A percentile compares a stretch with the other conserved stretches of the same genome.
Evolutionary conservation across 73 alveolate genomes (phyloP).

Genomic region (Symbiodinium pilosum): DNA sequence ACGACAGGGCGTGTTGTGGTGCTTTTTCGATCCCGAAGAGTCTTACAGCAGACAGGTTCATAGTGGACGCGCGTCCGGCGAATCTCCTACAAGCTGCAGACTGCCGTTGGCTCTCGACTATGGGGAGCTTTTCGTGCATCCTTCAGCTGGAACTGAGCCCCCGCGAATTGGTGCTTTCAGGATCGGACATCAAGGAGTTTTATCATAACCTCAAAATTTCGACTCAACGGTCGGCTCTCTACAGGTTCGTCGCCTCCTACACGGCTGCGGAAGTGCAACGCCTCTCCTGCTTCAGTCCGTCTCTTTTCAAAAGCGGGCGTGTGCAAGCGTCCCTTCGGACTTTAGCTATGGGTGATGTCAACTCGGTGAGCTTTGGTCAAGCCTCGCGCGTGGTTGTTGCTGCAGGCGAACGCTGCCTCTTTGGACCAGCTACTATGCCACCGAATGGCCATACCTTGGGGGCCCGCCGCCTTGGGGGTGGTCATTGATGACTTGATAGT

Average conservation of each 20-base stretch:
- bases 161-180: background rate
- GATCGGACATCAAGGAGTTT: background rate
- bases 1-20: background rate
- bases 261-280: background rate
- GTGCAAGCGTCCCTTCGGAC: background rate
- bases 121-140: background rate
- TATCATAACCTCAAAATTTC: too few species aligned
- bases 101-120: background rate
- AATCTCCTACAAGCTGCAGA: background rate
- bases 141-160: background rate
- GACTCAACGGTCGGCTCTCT: background rate
- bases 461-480: too few species aligned
- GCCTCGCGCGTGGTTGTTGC: background rate
- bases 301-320: background rate
- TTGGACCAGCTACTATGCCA: too few species aligned
- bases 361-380: slow-evolving; percentile 19
- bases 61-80: background rate
- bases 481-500: slow-evolving; percentile 3
- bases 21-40: background rate
- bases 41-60: background rate
- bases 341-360: slow-evolving; percentile 24
- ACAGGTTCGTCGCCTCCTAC: background rate
- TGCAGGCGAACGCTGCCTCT: too few species aligned
- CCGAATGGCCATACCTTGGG: too few species aligned
- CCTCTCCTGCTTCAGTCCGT: background rate